Base-by-base conservation (phyloP, 805 yeast species). In the Wickerhamomyces sydowiorum region DNA sequence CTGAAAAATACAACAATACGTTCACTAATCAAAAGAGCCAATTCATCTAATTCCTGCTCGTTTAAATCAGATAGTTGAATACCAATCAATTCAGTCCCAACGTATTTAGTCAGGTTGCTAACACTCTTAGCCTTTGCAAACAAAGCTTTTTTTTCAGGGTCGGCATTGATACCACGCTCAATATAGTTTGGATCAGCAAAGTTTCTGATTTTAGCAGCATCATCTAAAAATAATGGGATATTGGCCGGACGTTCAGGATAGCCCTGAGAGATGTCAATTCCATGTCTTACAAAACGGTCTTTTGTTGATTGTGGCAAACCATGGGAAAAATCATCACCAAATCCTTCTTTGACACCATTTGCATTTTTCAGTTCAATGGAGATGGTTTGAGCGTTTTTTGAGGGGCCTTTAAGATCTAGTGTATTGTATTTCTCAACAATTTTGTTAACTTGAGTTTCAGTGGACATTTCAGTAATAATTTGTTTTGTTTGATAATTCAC, bases 21-120 rank as follows among this genome's bases (percentile, higher is more conserved):
- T 51, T 70, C 75, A 23, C 76, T 73, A 40, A 71, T 59, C 36
- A 72, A 52, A 14, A 70, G 57, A 13, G 76, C 76, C 43, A 72
- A 61, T 54, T 72, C 75, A 52, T 72, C 75, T 39, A 54, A 61
- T 49, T 73, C 76, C 50, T 64, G 46, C 40, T 71, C 67, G 29
- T 55, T 63, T 42, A 72, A 54, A 28, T 68, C 70, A 5, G 60
- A 58, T 34, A 72, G 52, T 50, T 72, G 73, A 28, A 72, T 51
- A 10, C 78, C 78, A 33, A 66, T 62, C 42, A 72, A 62, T 45
- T 72, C 77, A 15, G 77, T 73, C 37, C 78, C 78, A 47, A 72
- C 55, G 46, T 69, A 65, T 42, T 66, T 67, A 41, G 76, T 69
- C 46, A 72, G 57, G 42, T 72, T 51, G 28, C 51, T 64, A 22